phyloP scores from a whole-genome alignment of 1,284 basidiomycete species.

The Sutorius eximius region DNA sequence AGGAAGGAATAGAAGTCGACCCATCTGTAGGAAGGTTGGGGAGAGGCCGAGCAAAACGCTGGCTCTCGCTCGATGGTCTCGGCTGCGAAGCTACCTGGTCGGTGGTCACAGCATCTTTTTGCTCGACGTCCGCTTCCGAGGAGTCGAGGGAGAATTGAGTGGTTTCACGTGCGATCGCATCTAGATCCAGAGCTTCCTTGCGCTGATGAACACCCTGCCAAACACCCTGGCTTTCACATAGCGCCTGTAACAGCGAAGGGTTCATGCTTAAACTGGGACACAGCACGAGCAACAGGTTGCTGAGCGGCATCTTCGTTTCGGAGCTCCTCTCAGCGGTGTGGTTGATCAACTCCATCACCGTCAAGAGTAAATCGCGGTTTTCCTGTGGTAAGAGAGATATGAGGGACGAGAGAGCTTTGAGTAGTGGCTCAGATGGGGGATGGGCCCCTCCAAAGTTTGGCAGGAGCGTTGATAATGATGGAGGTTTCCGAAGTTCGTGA shows the following conservation, averaged over 20 bases:
- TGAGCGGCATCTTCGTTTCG: slow-evolving; percentile 82
- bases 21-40: slow-evolving; percentile 26
- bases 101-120: neutral
- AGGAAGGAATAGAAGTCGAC: neutral
- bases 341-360: slow-evolving; percentile 71
- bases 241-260: slow-evolving; percentile 67
- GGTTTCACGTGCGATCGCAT: slow-evolving; percentile 1
- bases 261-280: slow-evolving; percentile 80
- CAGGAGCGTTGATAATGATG: slow-evolving; percentile 73
- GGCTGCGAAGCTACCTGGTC: neutral
- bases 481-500: slow-evolving; percentile 63
- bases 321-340: slow-evolving; percentile 60
- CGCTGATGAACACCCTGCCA: slow-evolving; percentile 46
- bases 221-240: slow-evolving; percentile 70
- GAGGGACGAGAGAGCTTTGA: slow-evolving; percentile 55
- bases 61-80: slow-evolving; percentile 15
- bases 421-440: slow-evolving; percentile 55
- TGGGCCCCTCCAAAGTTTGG: slow-evolving; percentile 60
- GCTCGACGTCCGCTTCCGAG: neutral
- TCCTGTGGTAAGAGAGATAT: slow-evolving; percentile 66
- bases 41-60: slow-evolving; percentile 27
- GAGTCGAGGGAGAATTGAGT: neutral
- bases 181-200: slow-evolving; percentile 10
- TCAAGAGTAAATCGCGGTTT: slow-evolving; percentile 71
- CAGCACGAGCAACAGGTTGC: slow-evolving; percentile 77